These are phyloP conservation scores for Skeletonema grethae DNA, from an alignment of 108 stramenopile genomes.

Conservation along the genomic window DNA sequence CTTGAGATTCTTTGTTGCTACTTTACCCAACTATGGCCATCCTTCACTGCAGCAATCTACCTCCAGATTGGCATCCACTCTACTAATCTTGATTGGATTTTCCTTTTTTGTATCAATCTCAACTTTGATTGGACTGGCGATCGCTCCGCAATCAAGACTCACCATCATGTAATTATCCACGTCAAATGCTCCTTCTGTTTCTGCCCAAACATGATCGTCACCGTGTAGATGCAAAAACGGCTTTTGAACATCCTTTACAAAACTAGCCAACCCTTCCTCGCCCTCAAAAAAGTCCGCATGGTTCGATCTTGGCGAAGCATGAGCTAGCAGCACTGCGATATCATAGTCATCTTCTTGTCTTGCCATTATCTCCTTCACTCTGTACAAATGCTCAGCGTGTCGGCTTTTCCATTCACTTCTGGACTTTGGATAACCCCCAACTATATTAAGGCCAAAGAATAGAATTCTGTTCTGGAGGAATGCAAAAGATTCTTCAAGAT, in stretches of 20 bases:
- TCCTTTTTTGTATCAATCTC: constrained; percentile 5
- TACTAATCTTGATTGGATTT: constrained; percentile 9
- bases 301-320: constrained; percentile 38
- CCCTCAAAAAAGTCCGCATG: constrained; percentile 43
- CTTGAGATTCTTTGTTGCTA: too few species aligned
- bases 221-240: constrained; percentile 54
- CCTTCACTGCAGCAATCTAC: constrained; percentile 3
- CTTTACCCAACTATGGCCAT: not conserved
- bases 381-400: constrained; percentile 11
- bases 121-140: constrained; percentile 16
- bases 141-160: constrained; percentile 11
- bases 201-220: constrained; percentile 38
- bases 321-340: constrained; percentile 46
- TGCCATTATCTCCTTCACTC: constrained; percentile 23
- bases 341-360: constrained; percentile 6
- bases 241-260: constrained; percentile 22
- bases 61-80: constrained; percentile 3
- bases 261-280: constrained; percentile 12
- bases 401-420: constrained; percentile 38
- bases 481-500: constrained; percentile 43
- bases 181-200: constrained; percentile 10
- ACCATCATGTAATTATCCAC: constrained; percentile 23
- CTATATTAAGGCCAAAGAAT: constrained; percentile 55
- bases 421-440: constrained; percentile 41
- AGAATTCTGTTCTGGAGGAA: constrained; percentile 45